Evolutionary conservation across 2,329 filamentous ascomycete genomes (phyloP).

Genomic region (Xylaria sp.): DNA sequence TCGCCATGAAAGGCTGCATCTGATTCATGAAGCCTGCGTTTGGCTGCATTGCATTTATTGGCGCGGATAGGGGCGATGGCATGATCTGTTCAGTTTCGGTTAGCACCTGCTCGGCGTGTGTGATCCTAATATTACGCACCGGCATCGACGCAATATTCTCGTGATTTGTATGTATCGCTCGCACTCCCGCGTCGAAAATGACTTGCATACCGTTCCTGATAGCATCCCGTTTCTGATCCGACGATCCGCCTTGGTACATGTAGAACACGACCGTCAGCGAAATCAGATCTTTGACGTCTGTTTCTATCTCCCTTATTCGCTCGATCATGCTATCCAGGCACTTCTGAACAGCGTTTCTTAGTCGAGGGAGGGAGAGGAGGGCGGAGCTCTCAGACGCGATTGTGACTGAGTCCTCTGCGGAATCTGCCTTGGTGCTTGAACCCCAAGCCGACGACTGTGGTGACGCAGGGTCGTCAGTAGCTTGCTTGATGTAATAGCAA

Average conservation of each 20-base stretch:
- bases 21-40: constrained; percentile 26
- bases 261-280: constrained; percentile 52
- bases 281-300: constrained; percentile 54
- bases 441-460: constrained; percentile 18
- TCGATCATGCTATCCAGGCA: constrained; percentile 49
- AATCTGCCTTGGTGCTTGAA: constrained; percentile 21
- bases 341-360: constrained; percentile 45
- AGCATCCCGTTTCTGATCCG: constrained; percentile 46
- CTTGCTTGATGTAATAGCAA: constrained; percentile 55
- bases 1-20: constrained; percentile 29
- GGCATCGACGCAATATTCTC: constrained; percentile 41
- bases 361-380: constrained; percentile 31
- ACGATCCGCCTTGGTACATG: constrained; percentile 44
- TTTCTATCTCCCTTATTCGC: constrained; percentile 48
- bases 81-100: constrained; percentile 22
- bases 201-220: constrained; percentile 45
- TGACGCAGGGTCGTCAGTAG: constrained; percentile 18
- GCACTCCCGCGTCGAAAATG: constrained; percentile 49
- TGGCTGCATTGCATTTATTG: constrained; percentile 26
- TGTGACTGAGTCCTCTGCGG: constrained; percentile 30
- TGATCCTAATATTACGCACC: constrained; percentile 25
- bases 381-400: constrained; percentile 34
- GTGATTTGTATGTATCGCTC: constrained; percentile 46
- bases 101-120: background rate
- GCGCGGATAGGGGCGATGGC: constrained; percentile 17